Base-by-base conservation (phyloP, 2,329 filamentous ascomycete genomes). In the Aspergillus sp. region DNA sequence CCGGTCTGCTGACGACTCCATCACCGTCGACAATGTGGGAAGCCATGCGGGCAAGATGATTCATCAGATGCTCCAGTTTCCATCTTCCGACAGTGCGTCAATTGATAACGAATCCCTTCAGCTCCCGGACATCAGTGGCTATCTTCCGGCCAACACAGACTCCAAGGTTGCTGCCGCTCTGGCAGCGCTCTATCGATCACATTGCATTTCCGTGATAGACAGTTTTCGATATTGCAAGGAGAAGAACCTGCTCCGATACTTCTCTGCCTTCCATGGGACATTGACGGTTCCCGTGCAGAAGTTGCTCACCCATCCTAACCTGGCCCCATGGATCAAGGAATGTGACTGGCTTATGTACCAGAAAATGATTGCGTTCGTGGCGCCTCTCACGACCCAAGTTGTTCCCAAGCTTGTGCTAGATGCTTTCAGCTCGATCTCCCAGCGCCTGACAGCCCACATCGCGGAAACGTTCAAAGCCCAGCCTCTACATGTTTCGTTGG, bases 201-300 rank as follows among this genome's bases (percentile, higher is more conserved):
- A 97, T 68, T 96, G 92, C 70, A 97, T 94, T 13, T 97, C 92
- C 1, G 81, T 99, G 4, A 88, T 99, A 29, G 94, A 99, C 72
- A 93, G 91, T 63, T 91, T 99, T 56, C 88, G 94, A 25, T 97
- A 90, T 71, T 97, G 93, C 79, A 95, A 94, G 67, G 91, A 97
- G 71, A 96, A 96, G 75, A 93, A 91, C 5, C 96, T 99, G 70
- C 96, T 96, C 69, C 90, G 95, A 60, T 83, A 97, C 14, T 96
- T 95, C 69, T 92, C 89, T 5, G 94, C 93, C 1, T 97, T 99
- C 70, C 91, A 96, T 65, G 94, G 94, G 50, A 97, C 92, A 2
- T 82, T 99, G 64, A 99, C 94, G 0, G 95, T 97, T 72, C 94
- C 94, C 5, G 93, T 97, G 3, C 91, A 97, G 71, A 97, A 95